Base-by-base conservation (phyloP, 208 protist genomes). In the Herpetomonas samuelpessoai region DNA sequence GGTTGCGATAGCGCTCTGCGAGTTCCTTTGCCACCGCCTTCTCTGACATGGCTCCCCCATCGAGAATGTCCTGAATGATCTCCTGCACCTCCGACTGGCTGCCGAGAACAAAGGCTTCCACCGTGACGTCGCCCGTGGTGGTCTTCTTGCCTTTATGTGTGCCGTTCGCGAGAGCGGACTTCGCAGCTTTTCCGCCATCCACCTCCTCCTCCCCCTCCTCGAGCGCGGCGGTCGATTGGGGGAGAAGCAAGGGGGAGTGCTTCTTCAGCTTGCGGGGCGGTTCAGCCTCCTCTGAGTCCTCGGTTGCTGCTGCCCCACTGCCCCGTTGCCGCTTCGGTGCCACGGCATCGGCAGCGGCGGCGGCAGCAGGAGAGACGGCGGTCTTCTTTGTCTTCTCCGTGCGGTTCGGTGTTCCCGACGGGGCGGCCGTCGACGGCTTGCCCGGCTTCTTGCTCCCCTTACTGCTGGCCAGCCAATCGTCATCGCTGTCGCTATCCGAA, bases 51-150 rank as follows among this genome's bases (percentile, higher is more conserved):
- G 53, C 51, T 18, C 35, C 35, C 6, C 35, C 35, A 14, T 6
- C 6, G 16, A 91, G 58, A 1, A 91, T 47, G 47, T 84, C 76
- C 9, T 27, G 31, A 18, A 76, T 78, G n/a, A 92, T 70, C 1
- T 79, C 70, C 25, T 72, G 62, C 26, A 93, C 63, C 52, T 83
- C 79, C 10, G 57, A 68, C 38, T 62, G 68, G 18, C 52, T 81
- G 58, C 80, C 81, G 19, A 93, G 67, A 16, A 83, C 72, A 52
- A 93, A 89, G 58, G 66, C 67, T 0, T 80, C 74, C 47, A 88
- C 74, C 24, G 78, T 41, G 14, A 41, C 14, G 9, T 41, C 35
- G 46, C 57, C 76, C 52, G 24, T 82, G 16, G 9, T 50, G 31
- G 4, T 53, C 52, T 61, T 25, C 22, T 56, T 56, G 21, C n/a